Evolutionary conservation across 805 yeast species (phyloP).

Genomic region (Ogataea ganodermae): DNA sequence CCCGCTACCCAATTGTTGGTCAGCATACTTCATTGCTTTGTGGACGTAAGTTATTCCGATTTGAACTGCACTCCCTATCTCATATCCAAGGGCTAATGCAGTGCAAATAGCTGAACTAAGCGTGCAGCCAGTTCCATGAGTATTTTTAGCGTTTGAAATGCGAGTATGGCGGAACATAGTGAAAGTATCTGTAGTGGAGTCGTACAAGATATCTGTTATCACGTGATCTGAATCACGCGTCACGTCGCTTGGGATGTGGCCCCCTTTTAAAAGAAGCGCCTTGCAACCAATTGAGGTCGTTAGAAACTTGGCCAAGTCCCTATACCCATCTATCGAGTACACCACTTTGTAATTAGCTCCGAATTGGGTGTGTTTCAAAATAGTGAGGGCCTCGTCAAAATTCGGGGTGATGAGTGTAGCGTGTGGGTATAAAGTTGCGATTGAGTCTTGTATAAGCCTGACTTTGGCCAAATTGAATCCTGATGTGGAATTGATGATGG

Average conservation of each 20-base stretch:
- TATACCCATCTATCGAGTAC: slow-evolving; percentile 24
- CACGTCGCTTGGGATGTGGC: slow-evolving; percentile 58
- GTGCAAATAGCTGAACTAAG: slow-evolving; percentile 77
- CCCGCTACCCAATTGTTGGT: slow-evolving; percentile 47
- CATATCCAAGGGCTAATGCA: slow-evolving; percentile 58
- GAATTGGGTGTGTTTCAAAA: slow-evolving; percentile 10
- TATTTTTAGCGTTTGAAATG: slow-evolving; percentile 48
- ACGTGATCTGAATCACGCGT: slow-evolving; percentile 4
- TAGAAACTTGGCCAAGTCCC: slow-evolving; percentile 39
- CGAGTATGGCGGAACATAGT: slow-evolving; percentile 48
- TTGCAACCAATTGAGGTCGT: slow-evolving; percentile 30
- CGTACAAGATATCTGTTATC: slow-evolving; percentile 57
- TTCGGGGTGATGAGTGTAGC: slow-evolving; percentile 78
- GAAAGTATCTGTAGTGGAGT: slow-evolving; percentile 38
- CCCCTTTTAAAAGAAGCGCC: slow-evolving; percentile 72
- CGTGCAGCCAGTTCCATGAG: slow-evolving; percentile 91
- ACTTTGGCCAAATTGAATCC: slow-evolving; percentile 59
- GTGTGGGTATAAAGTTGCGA: slow-evolving; percentile 47
- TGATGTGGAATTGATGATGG: slow-evolving; percentile 82
- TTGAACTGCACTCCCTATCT: slow-evolving; percentile 50
- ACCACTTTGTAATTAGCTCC: slow-evolving; percentile 27
- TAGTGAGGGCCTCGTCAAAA: slow-evolving; percentile 57
- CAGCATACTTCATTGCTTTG: slow-evolving; percentile 52
- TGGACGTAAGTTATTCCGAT: slow-evolving; percentile 67
- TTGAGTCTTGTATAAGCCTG: slow-evolving; percentile 30